phyloP scores from a whole-genome alignment of 768 basidiomycete species.

The Dioszegia hungarica region DNA sequence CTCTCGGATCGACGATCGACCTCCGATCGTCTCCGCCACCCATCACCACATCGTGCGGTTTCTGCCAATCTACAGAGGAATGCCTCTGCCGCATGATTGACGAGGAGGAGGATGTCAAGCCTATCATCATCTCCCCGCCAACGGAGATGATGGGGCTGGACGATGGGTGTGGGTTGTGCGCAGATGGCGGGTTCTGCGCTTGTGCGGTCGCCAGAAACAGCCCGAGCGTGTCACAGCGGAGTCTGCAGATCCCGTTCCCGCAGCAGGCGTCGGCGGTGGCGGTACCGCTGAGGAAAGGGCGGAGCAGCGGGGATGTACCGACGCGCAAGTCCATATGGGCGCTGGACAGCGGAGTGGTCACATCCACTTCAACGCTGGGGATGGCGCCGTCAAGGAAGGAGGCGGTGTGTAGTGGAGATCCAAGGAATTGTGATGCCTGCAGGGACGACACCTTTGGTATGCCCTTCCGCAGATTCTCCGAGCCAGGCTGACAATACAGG shows the following conservation, averaged over 20 bases:
- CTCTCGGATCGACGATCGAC: neutral
- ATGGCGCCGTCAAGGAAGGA: constrained; percentile 2
- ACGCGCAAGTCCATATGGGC: constrained; percentile 25
- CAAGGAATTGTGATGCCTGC: constrained; percentile 41
- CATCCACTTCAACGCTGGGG: constrained; percentile 1
- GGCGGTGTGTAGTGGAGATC: constrained; percentile 42
- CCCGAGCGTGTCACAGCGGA: neutral
- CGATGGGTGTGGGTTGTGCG: constrained; percentile 31
- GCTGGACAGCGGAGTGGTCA: constrained; percentile 9
- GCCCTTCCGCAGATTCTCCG: neutral
- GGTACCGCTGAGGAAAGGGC: constrained; percentile 20
- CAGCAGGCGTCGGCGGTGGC: constrained; percentile 4
- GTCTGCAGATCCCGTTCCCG: neutral
- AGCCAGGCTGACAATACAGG: constrained; percentile 11
- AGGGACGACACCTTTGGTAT: constrained; percentile 38
- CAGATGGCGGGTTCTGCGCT: constrained; percentile 33
- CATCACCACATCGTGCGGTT: constrained; percentile 15
- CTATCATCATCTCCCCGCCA: neutral
- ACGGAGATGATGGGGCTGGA: neutral
- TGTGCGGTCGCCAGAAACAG: constrained; percentile 17
- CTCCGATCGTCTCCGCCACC: neutral
- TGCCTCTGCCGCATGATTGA: constrained; percentile 36
- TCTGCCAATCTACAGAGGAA: constrained; percentile 33
- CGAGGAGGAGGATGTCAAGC: constrained; percentile 6
- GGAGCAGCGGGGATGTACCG: neutral